A percentile compares a stretch with the other conserved stretches of the same genome.
Evolutionary conservation across 2,329 filamentous ascomycete species (phyloP).

Genomic region (Plenodomus tracheiphilus): DNA sequence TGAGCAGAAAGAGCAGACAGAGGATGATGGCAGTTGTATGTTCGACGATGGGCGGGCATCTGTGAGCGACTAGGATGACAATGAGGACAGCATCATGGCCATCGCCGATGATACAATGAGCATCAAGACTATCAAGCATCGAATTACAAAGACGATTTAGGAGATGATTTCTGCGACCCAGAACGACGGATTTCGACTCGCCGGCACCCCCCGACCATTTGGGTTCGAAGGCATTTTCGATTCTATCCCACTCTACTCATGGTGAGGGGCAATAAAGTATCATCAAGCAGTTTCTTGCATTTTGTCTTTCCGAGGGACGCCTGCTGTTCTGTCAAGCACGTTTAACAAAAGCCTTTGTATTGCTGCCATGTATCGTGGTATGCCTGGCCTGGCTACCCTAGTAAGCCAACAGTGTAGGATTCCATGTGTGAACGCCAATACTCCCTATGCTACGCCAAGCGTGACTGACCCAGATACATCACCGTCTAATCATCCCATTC

Average conservation of each 20-base stretch:
- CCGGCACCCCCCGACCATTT: too few relatives aligned
- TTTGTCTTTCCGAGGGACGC: too few relatives aligned
- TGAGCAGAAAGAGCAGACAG: background rate
- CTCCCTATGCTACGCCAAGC: background rate
- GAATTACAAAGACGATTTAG: background rate
- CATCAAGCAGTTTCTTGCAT: too few relatives aligned
- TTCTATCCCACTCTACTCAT: too few relatives aligned
- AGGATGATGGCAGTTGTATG: slow-evolving; percentile 5
- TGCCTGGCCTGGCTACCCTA: too few relatives aligned
- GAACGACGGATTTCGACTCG: background rate
- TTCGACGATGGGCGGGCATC: slow-evolving; percentile 7
- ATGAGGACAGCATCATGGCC: slow-evolving; percentile 6
- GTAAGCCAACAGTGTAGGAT: too few relatives aligned
- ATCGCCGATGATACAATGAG: slow-evolving; percentile 1
- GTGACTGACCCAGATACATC: background rate
- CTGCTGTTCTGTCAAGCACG: too few relatives aligned
- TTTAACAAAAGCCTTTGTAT: too few relatives aligned
- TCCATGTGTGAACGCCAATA: too few relatives aligned
- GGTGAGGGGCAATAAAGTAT: too few relatives aligned
- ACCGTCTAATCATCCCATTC: slow-evolving; percentile 79
- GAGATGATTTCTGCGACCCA: background rate
- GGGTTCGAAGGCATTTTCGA: too few relatives aligned
- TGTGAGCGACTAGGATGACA: slow-evolving; percentile 1
- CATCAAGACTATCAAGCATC: background rate
- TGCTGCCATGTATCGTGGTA: too few relatives aligned